These are phyloP conservation scores for Macrophomina pseudophaseolina DNA, from an alignment of 2,329 filamentous ascomycete genomes.

Conservation along the genomic window DNA sequence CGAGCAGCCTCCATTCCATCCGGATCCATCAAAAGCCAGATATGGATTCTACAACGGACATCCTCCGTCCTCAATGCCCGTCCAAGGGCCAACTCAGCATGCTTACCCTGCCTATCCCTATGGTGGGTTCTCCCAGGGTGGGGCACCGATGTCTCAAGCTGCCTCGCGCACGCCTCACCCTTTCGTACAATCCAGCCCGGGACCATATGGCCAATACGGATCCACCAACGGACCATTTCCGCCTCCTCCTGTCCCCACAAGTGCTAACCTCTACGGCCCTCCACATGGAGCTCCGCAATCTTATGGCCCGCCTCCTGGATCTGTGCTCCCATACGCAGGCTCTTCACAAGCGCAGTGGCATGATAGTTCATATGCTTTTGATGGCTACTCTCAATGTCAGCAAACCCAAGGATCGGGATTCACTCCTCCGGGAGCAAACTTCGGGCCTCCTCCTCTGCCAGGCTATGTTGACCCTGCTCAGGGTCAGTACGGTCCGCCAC, in stretches of 20 bases:
- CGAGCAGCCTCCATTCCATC: constrained; percentile 71
- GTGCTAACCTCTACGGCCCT: constrained; percentile 24
- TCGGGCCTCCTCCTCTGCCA: constrained; percentile 25
- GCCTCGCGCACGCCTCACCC: constrained; percentile 36
- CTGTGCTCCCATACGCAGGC: constrained; percentile 4
- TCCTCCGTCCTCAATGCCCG: constrained; percentile 34
- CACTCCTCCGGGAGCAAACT: constrained; percentile 8
- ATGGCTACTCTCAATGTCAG: constrained; percentile 10
- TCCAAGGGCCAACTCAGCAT: constrained; percentile 28
- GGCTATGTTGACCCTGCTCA: constrained; percentile 27
- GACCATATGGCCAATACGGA: constrained; percentile 40
- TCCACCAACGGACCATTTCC: constrained; percentile 44
- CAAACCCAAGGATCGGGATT: background rate
- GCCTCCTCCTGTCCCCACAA: constrained; percentile 39
- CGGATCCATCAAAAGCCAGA: constrained; percentile 59
- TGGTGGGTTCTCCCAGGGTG: constrained; percentile 45
- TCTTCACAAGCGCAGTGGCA: constrained; percentile 22
- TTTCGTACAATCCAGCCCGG: constrained; percentile 41
- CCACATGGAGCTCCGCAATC: constrained; percentile 1
- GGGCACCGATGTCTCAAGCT: constrained; percentile 44
- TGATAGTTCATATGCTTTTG: constrained; percentile 13
- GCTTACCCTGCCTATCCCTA: constrained; percentile 38
- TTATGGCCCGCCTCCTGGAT: constrained; percentile 11
- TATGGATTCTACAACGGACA: constrained; percentile 41
- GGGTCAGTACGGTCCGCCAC: constrained; percentile 29